These are phyloP conservation scores for Arthrobotrys sphaeroides DNA, from an alignment of 2,329 filamentous ascomycete species.

Conservation along the genomic window DNA sequence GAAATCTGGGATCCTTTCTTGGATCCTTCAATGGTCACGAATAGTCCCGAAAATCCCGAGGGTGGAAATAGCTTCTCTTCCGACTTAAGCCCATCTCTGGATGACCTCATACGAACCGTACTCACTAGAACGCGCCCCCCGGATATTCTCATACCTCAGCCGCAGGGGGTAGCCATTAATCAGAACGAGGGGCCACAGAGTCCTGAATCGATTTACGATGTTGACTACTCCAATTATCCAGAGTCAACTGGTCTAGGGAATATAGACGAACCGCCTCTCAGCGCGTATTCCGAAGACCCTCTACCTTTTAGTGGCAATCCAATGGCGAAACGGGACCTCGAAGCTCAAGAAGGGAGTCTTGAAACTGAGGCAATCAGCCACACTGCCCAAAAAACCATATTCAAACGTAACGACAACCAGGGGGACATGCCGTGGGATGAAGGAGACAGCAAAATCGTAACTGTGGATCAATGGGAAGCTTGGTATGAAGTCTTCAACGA, in stretches of 20 bases:
- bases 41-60: background rate
- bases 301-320: background rate
- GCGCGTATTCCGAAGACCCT: background rate
- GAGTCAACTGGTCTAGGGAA: slow-evolving; percentile 1
- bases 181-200: too few relatives aligned
- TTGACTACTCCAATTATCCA: slow-evolving; percentile 7
- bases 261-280: background rate
- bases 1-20: background rate
- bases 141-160: too few relatives aligned
- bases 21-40: background rate
- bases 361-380: background rate
- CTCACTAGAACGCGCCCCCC: too few relatives aligned
- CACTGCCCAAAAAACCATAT: background rate
- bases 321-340: background rate
- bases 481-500: slow-evolving; percentile 23
- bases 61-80: too few relatives aligned
- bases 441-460: background rate
- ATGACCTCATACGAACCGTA: too few relatives aligned
- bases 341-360: background rate
- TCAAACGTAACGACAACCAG: background rate
- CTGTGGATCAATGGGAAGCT: slow-evolving; percentile 1
- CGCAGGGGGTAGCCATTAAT: too few relatives aligned
- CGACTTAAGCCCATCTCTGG: too few relatives aligned
- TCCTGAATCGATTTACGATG: background rate
- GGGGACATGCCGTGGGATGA: background rate